Evolutionary conservation across 1,284 basidiomycete genomes (phyloP), one percentile per base, ranked within the genome.

Genomic region (Inonotus obliquus): DNA sequence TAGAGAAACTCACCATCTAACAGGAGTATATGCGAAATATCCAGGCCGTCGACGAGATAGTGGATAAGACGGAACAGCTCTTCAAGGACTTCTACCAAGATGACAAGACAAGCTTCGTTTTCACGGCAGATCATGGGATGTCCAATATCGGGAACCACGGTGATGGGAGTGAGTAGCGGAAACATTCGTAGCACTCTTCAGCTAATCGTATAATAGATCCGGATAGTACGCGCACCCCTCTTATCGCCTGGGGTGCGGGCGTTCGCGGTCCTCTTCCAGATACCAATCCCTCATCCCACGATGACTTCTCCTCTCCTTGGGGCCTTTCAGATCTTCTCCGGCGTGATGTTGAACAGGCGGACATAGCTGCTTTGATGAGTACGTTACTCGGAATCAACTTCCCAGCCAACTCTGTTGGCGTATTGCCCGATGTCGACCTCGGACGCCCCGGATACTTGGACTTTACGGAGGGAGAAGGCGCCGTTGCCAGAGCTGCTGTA

Each of bases 91-190:
- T 89, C 68, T 95, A 87, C 69, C 72, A 74, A 44, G 85, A 89
- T 61, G 75, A 84, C 29, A 81, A 86, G 57, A 95, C 93, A 0
- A 85, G 85, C 44, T 96, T 82, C 68, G 74, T 96, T 45, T 94
- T 96, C 70, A 94, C 91, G 2, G 91, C 94, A 0, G 93, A 96
- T 71, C 93, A 96, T 70, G 93, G 93, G 4, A 96, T 96, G 93
- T 91, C 89, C 7, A 83, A 80, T 48, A 90, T 94, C 61, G 93
- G 93, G 27, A 96, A 94, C 69, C 93, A 96, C 65, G 93, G 93
- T 2, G 93, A 96, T 68, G 93, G 93, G 32, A 86, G 89, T 91
- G 67, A 69, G 79, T 74, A 35, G 41, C 23, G 57, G 29, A 49
- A 21, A 32, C 57, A 27, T 57, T 49, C 57, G n/a, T 55, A 54